Evolutionary conservation across 73 alveolate species (phyloP), one percentile per base, ranked within the genome.

Genomic region (Effrenium voratum): DNA sequence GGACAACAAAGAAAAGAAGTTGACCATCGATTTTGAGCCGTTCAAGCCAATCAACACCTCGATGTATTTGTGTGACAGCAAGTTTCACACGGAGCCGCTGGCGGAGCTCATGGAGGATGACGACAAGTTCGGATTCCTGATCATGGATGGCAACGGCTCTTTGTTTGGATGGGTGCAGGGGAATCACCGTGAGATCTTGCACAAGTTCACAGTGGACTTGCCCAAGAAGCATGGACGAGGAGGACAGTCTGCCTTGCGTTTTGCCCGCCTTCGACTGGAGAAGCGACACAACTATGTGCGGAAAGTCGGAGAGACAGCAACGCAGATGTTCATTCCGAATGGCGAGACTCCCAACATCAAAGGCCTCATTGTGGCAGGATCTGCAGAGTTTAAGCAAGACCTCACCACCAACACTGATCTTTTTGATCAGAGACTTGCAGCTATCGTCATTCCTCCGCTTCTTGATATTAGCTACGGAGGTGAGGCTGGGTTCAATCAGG

Each of bases 391-490:
- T 98, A 99, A 99, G 99, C 99, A 99, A 82, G 95, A 88, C 68
- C 44, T 88, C 86, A 88, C 96, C 34, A 88, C 83, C 55, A 88
- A 88, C 96, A 66, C 96, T 3, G 99, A 97, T 40, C 43, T 90
- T 24, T 98, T 99, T 40, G 99, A 99, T 83, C 91, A 97, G 83
- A 84, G 99, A 55, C 93, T 99, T 52, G 93, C 91, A 40, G 93
- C 99, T 26, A 95, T 84, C 57, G 94, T 99, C 68, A 66, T 99
- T 46, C 93, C 99, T 30, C 97, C 99, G 93, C 98, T 99, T 40
- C 99, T 99, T 3, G 99, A 99, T 99, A 99, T 99, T 73, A 99
- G 99, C 84, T 99, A 99, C 99, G 99, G 99, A 44, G 99, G 99
- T 22, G 99, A 99, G 98, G 99, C 99, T 91, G 99, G 99, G 40